A percentile compares a stretch with the other conserved stretches of the same genome.
phyloP scores from a whole-genome alignment of 75 land plant species.

The Pseudotsuga menziesii region DNA sequence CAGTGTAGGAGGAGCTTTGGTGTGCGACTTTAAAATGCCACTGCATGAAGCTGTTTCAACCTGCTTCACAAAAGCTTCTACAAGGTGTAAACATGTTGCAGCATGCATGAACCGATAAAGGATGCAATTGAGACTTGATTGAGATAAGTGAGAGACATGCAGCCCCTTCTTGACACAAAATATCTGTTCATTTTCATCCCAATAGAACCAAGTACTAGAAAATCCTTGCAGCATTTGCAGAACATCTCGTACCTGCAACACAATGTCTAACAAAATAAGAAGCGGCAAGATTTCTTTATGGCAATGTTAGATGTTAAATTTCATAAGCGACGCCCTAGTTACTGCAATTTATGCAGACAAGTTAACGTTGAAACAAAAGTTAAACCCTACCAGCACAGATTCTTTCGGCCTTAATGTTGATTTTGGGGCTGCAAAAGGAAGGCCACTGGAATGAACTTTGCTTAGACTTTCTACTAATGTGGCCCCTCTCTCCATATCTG shows the following conservation, averaged over 20 bases:
- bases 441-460: constrained; percentile 21
- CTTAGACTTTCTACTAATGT: constrained; percentile 10
- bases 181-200: constrained; percentile 45
- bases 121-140: constrained; percentile 47
- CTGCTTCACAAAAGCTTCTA: constrained; percentile 47
- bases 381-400: constrained; percentile 45
- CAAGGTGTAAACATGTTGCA: constrained; percentile 63
- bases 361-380: not conserved
- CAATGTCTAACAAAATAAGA: not conserved
- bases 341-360: not conserved
- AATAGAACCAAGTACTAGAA: constrained; percentile 49
- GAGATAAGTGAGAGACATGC: constrained; percentile 72
- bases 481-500: constrained; percentile 3
- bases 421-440: constrained; percentile 58
- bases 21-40: constrained; percentile 15
- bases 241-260: constrained; percentile 65
- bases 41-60: constrained; percentile 25
- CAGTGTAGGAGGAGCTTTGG: constrained; percentile 56
- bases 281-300: not conserved
- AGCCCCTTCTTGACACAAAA: constrained; percentile 52
- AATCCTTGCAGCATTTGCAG: constrained; percentile 82
- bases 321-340: not conserved
- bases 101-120: constrained; percentile 55
- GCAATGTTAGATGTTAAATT: not conserved
- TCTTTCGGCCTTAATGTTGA: constrained; percentile 50